Evolutionary conservation across 2,329 filamentous ascomycete genomes (phyloP).

Genomic region (Phoma sp.): DNA sequence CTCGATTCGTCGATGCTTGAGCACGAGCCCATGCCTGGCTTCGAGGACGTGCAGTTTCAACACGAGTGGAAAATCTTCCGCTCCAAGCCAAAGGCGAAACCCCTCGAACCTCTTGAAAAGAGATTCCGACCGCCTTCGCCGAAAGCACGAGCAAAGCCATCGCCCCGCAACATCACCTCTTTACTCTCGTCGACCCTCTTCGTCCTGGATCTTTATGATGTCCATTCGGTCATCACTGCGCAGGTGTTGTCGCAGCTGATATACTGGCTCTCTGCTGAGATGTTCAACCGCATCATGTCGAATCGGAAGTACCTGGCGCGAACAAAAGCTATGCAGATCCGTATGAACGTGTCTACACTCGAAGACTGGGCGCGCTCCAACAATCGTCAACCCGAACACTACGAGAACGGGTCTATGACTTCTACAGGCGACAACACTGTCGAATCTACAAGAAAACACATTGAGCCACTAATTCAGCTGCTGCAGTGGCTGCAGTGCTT

Average conservation of each 20-base stretch:
- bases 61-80: slow-evolving; percentile 99
- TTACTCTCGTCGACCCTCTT: slow-evolving; percentile 94
- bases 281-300: slow-evolving; percentile 98
- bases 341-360: slow-evolving; percentile 94
- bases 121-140: slow-evolving; percentile 90
- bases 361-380: slow-evolving; percentile 97
- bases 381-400: slow-evolving; percentile 93
- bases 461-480: slow-evolving; percentile 89
- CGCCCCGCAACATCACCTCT: slow-evolving; percentile 93
- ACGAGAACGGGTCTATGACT: slow-evolving; percentile 86
- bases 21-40: slow-evolving; percentile 96
- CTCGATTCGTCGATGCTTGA: slow-evolving; percentile 93
- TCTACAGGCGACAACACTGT: slow-evolving; percentile 85
- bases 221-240: slow-evolving; percentile 93
- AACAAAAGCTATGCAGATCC: slow-evolving; percentile 99
- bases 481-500: slow-evolving; percentile 98
- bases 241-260: slow-evolving; percentile 92
- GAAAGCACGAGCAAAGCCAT: slow-evolving; percentile 87
- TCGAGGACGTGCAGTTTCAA: slow-evolving; percentile 95
- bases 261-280: slow-evolving; percentile 94
- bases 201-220: slow-evolving; percentile 97
- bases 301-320: slow-evolving; percentile 92
- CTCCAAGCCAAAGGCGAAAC: slow-evolving; percentile 85
- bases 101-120: slow-evolving; percentile 83
- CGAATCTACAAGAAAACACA: slow-evolving; percentile 81